Base-by-base conservation (phyloP, 2,329 filamentous ascomycete species). In the Verticillium albo-atrum region DNA sequence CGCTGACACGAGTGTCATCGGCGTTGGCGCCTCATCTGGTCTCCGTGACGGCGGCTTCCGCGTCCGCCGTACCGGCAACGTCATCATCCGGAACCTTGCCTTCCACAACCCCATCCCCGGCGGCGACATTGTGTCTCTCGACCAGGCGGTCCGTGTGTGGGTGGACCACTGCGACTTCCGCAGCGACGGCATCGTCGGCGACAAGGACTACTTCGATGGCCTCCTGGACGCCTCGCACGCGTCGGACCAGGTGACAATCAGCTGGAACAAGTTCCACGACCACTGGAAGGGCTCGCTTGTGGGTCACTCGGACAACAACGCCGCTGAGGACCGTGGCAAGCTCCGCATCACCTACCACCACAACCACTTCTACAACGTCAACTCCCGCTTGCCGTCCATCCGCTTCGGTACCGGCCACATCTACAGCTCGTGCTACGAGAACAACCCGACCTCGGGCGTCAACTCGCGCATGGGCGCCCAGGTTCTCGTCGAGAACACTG, bases 401-500 rank as follows among this genome's bases (percentile, higher is more conserved):
- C 82, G 85, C 62, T 88, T 87, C 71, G 85, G 85, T 14, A 87
- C 82, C 6, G 83, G 77, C 5, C 85, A 88, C 67, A 64, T 75
- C 58, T 72, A 69, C 61, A 71, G 68, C 59, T 64, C 61, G 59
- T 81, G 78, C 72, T 82, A 77, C 71, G 70, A 75, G 65, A 66
- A 75, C 60, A 72, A 77, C 27, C 64, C 65, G 0, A 70, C 67
- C 32, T 75, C 77, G 37, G 82, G 78, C 35, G 79, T 85, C 74
- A 83, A 84, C 73, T 78, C 81, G 52, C 79, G 80, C 55, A 71
- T 77, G 63, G 77, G 75, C 20, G 81, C 54, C 42, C 56, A 84
- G 62, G 71, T 84, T 2, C 76, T 83, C 12, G 74, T 84, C 6
- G 80, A 85, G 71, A 79, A 78, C 32, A 79, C 79, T 57, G 72